Conservation (phyloP, 495 filamentous ascomycete species). For the Penicillium waksmanii region DNA sequence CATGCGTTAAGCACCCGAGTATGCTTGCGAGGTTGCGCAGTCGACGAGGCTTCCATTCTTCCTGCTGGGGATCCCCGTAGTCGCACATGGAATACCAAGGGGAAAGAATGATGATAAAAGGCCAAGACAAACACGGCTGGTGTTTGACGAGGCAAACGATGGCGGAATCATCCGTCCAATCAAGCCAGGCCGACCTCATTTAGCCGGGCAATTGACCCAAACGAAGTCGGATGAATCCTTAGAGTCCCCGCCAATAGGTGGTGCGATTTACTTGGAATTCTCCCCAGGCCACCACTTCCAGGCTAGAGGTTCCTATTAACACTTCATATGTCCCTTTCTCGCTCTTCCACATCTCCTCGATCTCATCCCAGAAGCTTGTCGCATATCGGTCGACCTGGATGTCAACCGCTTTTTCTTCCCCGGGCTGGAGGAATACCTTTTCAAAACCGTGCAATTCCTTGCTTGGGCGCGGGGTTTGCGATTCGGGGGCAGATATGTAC, state of each 20-base stretch:
- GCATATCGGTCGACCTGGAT: slow-evolving; percentile 66
- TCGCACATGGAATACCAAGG: too few species aligned
- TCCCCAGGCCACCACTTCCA: slow-evolving; percentile 38
- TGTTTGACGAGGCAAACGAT: neutral
- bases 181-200: neutral
- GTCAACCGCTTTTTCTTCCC: slow-evolving; percentile 51
- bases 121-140: neutral
- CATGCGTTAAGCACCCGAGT: slow-evolving; percentile 36
- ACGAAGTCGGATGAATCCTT: slow-evolving; percentile 9
- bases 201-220: slow-evolving; percentile 8
- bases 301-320: slow-evolving; percentile 56
- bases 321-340: slow-evolving; percentile 73
- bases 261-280: slow-evolving; percentile 47
- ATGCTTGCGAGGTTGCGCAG: slow-evolving; percentile 30
- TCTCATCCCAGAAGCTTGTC: slow-evolving; percentile 75
- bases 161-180: neutral
- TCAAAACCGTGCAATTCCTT: neutral
- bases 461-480: neutral
- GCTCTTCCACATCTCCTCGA: slow-evolving; percentile 65
- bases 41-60: slow-evolving; percentile 15
- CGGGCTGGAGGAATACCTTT: neutral
- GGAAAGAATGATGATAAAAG: too few species aligned
- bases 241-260: slow-evolving; percentile 35
- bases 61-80: neutral
- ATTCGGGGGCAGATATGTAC: neutral